Conservation (phyloP, 2,329 filamentous ascomycete genomes). For the Fusarium zealandicum region DNA sequence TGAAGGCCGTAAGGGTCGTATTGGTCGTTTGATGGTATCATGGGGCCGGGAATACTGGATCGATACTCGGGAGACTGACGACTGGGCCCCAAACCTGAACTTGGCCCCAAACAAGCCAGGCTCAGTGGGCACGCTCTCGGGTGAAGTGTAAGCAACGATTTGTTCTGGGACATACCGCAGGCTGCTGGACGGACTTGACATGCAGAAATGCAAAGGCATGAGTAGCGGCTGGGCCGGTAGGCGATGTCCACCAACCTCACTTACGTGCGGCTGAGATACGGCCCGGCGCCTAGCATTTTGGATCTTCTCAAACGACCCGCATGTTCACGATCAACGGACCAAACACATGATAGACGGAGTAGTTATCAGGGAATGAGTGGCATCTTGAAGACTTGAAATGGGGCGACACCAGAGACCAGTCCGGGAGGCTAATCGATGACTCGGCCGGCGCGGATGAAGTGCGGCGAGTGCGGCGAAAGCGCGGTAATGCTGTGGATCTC, state of each 20-base stretch:
- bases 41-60: constrained; percentile 83
- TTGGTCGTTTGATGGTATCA: constrained; percentile 81
- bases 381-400: constrained; percentile 4
- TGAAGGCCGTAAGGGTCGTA: constrained; percentile 77
- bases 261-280: constrained; percentile 15
- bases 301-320: constrained; percentile 13
- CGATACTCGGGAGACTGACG: constrained; percentile 69
- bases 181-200: not conserved
- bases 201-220: constrained; percentile 8
- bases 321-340: constrained; percentile 20
- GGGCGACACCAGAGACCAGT: constrained; percentile 21
- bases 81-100: constrained; percentile 71
- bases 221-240: constrained; percentile 16
- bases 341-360: constrained; percentile 29
- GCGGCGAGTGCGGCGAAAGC: constrained; percentile 40
- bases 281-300: not conserved
- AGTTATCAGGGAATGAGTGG: constrained; percentile 5
- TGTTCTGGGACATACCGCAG: constrained; percentile 13
- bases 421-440: constrained; percentile 26
- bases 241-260: not conserved
- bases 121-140: constrained; percentile 46
- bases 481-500: constrained; percentile 32
- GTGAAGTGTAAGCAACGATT: constrained; percentile 41
- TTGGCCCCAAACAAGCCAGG: constrained; percentile 66
- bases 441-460: constrained; percentile 32